Conservation (phyloP, 441 rosid species). For the Iberis amara region DNA sequence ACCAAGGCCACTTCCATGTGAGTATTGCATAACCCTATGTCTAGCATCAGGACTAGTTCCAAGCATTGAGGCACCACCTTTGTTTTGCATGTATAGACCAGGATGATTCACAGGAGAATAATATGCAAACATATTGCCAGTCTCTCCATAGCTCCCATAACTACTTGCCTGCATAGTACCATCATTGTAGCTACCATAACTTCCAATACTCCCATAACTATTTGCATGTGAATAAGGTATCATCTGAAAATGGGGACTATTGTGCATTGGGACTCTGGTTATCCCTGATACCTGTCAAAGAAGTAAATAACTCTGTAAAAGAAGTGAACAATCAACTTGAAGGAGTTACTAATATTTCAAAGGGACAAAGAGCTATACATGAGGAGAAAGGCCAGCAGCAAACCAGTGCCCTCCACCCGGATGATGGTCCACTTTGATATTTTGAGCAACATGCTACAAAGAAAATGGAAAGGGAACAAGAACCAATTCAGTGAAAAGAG, state of each 20-base stretch:
- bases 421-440: conserved; percentile 89
- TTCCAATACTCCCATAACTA: conserved; percentile 96
- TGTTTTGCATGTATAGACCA: conserved; percentile 71
- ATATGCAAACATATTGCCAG: conserved; percentile 66
- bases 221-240: conserved; percentile 65
- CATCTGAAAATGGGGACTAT: conserved; percentile 78
- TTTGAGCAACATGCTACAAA: conserved; percentile 69
- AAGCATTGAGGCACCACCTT: conserved; percentile 55
- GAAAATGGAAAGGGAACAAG: conserved; percentile 15
- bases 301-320: conserved; percentile 17
- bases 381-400: conserved; percentile 99
- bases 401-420: conserved; percentile 99
- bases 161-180: conserved; percentile 75
- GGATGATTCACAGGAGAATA: conserved; percentile 93
- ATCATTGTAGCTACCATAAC: conserved; percentile 94
- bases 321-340: conserved; percentile 14
- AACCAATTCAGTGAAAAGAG: conserved; percentile 10
- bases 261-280: conserved; percentile 58
- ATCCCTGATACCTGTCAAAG: conserved; percentile 65
- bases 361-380: conserved; percentile 46
- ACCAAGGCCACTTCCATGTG: conserved; percentile 85
- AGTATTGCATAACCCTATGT: conserved; percentile 60
- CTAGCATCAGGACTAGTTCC: conserved; percentile 93
- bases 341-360: not conserved
- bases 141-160: conserved; percentile 92